Evolutionary conservation across 164 flowering plant species (phyloP), one percentile per base, ranked within the genome.

Genomic region (Dillenia turbinata): DNA sequence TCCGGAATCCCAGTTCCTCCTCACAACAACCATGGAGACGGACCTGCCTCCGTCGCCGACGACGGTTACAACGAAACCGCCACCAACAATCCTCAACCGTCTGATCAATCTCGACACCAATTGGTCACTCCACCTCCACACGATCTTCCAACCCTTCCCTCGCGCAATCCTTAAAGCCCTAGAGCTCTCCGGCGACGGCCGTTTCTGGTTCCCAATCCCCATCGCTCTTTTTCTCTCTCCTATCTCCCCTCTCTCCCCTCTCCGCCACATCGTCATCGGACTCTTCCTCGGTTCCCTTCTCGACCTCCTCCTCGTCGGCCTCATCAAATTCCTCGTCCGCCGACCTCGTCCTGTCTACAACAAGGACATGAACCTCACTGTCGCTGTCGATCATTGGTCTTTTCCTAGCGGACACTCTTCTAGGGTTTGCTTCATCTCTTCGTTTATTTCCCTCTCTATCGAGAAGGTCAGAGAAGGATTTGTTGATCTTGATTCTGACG

Each of bases 371-470:
- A 66, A 66, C 56, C 68, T 87, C 57, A 69, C 75, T 26, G 86
- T 89, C 52, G 68, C 87, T 61, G 83, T 78, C 15, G 98, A 92
- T 64, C 88, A 86, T 69, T 92, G 83, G 88, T 92, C 92, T 17
- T 92, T 89, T 70, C 98, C 98, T 13, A 82, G 90, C 52, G 97
- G 98, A 10, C 96, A 94, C 62, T 73, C 91, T 22, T 86, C 97
- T 22, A 75, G 97, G 53, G 95, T 87, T 48, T 89, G 66, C 70
- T 79, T 85, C 69, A 65, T 89, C 17, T 88, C 97, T 12, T 59
- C 79, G 3, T 69, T 81, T 47, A 57, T 76, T 60, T 75, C 17
- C 57, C 78, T 85, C 9, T 70, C 70, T 5, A 61, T 59, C 12
- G 69, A 19, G 13, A 57, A 58, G 57, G 56, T 81, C 17, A 45